phyloP scores from a whole-genome alignment of 1,284 basidiomycete species.

The Fomitopsis pinicola region DNA sequence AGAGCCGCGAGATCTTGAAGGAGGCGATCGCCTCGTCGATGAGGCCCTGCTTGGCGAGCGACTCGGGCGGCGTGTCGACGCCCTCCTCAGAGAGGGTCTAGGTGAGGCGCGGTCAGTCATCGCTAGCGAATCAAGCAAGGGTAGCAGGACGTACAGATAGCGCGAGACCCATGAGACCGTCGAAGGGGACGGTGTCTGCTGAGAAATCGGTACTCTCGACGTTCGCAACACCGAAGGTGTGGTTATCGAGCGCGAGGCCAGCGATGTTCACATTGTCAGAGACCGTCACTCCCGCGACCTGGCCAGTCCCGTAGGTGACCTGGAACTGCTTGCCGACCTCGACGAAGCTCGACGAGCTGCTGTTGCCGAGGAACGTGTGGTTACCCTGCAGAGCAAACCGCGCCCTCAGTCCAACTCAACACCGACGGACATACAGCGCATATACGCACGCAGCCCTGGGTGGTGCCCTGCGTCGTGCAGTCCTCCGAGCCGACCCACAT shows the following conservation, averaged over 20 bases:
- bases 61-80: constrained; percentile 70
- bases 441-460: constrained; percentile 45
- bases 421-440: constrained; percentile 1
- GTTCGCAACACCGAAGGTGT: constrained; percentile 72
- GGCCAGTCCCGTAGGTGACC: constrained; percentile 77
- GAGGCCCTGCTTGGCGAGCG: constrained; percentile 56
- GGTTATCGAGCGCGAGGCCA: constrained; percentile 54
- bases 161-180: constrained; percentile 84
- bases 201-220: constrained; percentile 66
- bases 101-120: neutral
- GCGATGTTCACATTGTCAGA: constrained; percentile 68
- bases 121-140: neutral
- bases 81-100: constrained; percentile 63
- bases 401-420: neutral
- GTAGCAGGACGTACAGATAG: constrained; percentile 47
- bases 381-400: constrained; percentile 34
- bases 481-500: constrained; percentile 71
- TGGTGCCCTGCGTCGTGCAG: constrained; percentile 43
- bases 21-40: constrained; percentile 72
- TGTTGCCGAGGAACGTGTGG: constrained; percentile 65
- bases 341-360: constrained; percentile 64
- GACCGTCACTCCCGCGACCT: constrained; percentile 63
- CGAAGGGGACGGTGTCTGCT: constrained; percentile 51
- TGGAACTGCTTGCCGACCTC: constrained; percentile 53
- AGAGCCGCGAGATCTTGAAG: constrained; percentile 75